phyloP scores from a whole-genome alignment of 768 basidiomycete genomes.

The Suillus ampliporus region DNA sequence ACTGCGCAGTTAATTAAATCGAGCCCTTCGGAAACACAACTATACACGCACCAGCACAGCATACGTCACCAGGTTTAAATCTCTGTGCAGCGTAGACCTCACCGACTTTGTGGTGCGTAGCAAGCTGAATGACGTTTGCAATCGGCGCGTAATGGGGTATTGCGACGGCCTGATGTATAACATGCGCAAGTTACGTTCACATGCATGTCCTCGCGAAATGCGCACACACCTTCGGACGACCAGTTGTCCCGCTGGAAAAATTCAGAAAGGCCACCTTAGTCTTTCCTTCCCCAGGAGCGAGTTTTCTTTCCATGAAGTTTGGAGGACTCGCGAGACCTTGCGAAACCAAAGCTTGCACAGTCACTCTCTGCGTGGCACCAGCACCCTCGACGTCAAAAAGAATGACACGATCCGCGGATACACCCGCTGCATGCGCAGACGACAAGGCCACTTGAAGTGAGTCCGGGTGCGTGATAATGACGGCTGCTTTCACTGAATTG shows the following conservation, averaged over 20 bases:
- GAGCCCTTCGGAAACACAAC: background rate
- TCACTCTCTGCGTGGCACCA: conserved; percentile 27
- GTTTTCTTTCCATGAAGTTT: conserved; percentile 53
- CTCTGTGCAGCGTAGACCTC: conserved; percentile 53
- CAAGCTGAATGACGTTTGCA: conserved; percentile 66
- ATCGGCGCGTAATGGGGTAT: conserved; percentile 65
- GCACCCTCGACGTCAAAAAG: conserved; percentile 39
- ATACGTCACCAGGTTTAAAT: conserved; percentile 65
- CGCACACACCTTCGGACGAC: conserved; percentile 65
- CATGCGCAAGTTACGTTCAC: background rate
- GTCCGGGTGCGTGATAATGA: conserved; percentile 55
- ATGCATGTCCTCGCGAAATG: background rate
- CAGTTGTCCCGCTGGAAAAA: conserved; percentile 81
- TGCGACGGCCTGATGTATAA: conserved; percentile 53
- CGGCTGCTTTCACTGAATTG: conserved; percentile 47
- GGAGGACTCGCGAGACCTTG: conserved; percentile 48
- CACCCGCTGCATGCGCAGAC: conserved; percentile 48
- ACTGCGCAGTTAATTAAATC: conserved; percentile 39
- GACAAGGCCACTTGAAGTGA: conserved; percentile 47
- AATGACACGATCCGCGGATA: conserved; percentile 52
- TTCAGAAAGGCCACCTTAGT: conserved; percentile 73
- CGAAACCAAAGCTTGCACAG: conserved; percentile 53
- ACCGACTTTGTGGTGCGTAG: conserved; percentile 56
- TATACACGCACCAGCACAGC: conserved; percentile 55
- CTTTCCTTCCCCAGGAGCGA: conserved; percentile 65